Evolutionary conservation across 2,329 filamentous ascomycete species (phyloP), one percentile per base, ranked within the genome.

Genomic region (Cadophora sp.): DNA sequence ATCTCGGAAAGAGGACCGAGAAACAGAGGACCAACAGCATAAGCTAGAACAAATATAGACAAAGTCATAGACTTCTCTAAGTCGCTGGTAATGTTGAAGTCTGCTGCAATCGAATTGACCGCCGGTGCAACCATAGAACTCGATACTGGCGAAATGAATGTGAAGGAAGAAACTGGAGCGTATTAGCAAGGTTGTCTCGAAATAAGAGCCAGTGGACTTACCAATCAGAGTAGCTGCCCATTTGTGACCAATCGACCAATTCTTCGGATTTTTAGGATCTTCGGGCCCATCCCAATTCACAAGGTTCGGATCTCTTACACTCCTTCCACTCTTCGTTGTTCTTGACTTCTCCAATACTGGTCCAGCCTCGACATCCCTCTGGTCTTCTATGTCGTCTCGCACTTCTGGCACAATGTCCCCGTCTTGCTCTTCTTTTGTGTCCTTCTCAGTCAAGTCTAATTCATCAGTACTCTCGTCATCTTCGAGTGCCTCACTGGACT

Each of bases 1-100:
- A 85, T 76, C 68, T 87, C 85, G 0, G 84, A 84, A 5, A 84
- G 77, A 0, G 89, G 89, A 1, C 90, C 90, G 85, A 89, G 91
- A 4, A 92, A 67, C 1, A 77, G 66, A 0, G 83, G 83, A 0
- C 83, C 83, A 29, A 81, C 80, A 26, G 82, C 81, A 70, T 81
- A 84, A 6, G 82, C 82, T 14, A 84, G 74, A 16, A 85, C 83
- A 14, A 81, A 83, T 11, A 58, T 82, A 79, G 62, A 85, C 74
- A 65, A 83, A 75, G 73, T 84, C 82, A 68, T 81, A 80, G 50
- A 82, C 81, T 2, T 87, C 79, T 71, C 86, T 79, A 64, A 77
- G 75, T 59, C 80, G 77, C 72, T 80, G 0, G 78, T 77, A 51
- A 90, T 86, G 65, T 83, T 69, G 43, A 91, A 81, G 31, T 90